Evolutionary conservation across 139 green algal species (phyloP).

Genomic region (Coelastrella sp.): DNA sequence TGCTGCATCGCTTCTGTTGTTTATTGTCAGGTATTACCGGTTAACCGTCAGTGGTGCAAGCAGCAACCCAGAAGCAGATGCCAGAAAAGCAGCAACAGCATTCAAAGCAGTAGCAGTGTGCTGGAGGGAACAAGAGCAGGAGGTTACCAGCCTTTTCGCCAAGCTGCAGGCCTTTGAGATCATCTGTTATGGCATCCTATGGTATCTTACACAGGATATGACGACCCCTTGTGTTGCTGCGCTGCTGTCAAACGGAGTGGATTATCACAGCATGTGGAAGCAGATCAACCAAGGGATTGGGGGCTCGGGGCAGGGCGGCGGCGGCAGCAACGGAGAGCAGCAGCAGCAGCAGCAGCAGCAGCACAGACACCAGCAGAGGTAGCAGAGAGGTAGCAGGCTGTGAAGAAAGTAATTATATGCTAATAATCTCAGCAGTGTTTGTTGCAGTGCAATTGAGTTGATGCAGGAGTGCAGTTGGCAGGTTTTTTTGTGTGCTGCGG

Average conservation of each 20-base stretch:
- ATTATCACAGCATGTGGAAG: slow-evolving; percentile 32
- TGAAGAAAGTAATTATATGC: too few relatives aligned
- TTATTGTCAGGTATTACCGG: slow-evolving; percentile 39
- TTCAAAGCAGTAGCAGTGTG: slow-evolving; percentile 49
- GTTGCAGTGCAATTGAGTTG: too few relatives aligned
- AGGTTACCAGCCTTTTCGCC: neutral
- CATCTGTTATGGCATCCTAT: slow-evolving; percentile 7
- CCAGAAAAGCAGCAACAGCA: neutral
- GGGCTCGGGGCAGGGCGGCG: neutral
- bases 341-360: neutral
- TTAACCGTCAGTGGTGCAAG: neutral
- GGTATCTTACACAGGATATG: slow-evolving; percentile 41
- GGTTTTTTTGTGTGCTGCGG: too few relatives aligned
- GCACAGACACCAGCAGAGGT: too few relatives aligned
- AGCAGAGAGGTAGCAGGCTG: too few relatives aligned
- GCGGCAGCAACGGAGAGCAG: neutral
- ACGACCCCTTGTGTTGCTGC: slow-evolving; percentile 9
- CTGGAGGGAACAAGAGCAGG: slow-evolving; percentile 26
- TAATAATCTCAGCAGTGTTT: too few relatives aligned
- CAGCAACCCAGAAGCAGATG: neutral
- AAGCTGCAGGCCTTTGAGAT: slow-evolving; percentile 16
- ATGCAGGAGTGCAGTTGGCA: too few relatives aligned
- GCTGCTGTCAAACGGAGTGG: slow-evolving; percentile 39
- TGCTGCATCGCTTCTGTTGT: neutral
- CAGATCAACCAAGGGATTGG: neutral